Percentiles rank a stretch among this genome's conserved stretches.
phyloP scores from a whole-genome alignment of 768 basidiomycete species.

The Thelephora ganbajun region DNA sequence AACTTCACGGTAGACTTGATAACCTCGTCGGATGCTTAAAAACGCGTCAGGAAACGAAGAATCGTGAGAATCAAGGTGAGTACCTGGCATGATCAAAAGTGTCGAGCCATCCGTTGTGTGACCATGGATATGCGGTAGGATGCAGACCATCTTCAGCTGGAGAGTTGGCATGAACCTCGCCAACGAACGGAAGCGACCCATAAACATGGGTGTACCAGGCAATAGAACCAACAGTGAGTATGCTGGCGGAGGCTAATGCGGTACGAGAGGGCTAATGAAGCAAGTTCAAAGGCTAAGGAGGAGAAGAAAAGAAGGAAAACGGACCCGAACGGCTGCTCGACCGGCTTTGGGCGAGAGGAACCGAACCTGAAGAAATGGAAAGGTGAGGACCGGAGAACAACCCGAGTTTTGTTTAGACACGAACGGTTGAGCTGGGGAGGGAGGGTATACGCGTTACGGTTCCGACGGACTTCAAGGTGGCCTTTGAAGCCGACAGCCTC shows the following conservation, averaged over 20 bases:
- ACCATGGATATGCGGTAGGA: constrained; percentile 77
- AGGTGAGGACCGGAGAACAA: no score
- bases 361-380: no score
- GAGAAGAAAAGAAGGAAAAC: no score
- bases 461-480: no score
- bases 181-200: constrained; percentile 78
- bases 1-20: constrained; percentile 97
- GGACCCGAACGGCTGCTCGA: no score
- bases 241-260: constrained; percentile 60
- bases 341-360: no score
- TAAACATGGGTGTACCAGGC: constrained; percentile 96
- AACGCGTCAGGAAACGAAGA: constrained; percentile 1
- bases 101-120: constrained; percentile 78
- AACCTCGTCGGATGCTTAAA: constrained; percentile 82
- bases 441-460: no score
- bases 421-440: no score
- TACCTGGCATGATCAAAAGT: constrained; percentile 96
- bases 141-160: constrained; percentile 93
- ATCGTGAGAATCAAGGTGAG: constrained; percentile 15
- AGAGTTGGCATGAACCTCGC: constrained; percentile 86
- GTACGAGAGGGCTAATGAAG: constrained; percentile 36
- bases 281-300: no score
- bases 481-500: no score
- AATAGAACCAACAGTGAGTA: constrained; percentile 75
- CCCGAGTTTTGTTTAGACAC: no score